phyloP scores from a whole-genome alignment of 768 basidiomycete species.

The Albatrellus ellisii region DNA sequence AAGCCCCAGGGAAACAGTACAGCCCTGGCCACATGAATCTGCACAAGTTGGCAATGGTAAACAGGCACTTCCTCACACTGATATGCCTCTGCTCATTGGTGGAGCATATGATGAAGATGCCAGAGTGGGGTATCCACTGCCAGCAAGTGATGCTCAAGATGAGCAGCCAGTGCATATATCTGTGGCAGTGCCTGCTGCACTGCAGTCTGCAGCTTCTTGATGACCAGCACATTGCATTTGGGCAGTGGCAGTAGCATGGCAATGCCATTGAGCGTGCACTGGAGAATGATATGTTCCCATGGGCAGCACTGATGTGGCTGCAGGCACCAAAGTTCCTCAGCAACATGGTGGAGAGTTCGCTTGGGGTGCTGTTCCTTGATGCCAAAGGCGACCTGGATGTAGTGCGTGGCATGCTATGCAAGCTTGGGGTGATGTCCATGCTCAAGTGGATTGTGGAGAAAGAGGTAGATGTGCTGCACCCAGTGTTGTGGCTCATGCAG shows the following conservation, averaged over 20 bases:
- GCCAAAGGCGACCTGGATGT: constrained; percentile 40
- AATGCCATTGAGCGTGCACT: constrained; percentile 38
- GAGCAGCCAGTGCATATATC: constrained; percentile 36
- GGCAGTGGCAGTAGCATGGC: constrained; percentile 30
- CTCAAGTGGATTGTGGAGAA: constrained; percentile 53
- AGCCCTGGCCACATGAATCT: constrained; percentile 56
- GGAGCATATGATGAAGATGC: constrained; percentile 36
- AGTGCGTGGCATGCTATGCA: constrained; percentile 33
- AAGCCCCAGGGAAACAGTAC: constrained; percentile 49
- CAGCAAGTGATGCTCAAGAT: no score
- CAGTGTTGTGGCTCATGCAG: constrained; percentile 47
- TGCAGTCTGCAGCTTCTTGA: constrained; percentile 48
- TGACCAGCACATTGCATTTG: constrained; percentile 42
- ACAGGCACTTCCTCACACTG: constrained; percentile 59
- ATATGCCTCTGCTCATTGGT: constrained; percentile 40
- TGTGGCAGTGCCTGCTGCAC: constrained; percentile 67
- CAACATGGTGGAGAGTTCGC: constrained; percentile 64
- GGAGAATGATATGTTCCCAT: constrained; percentile 44
- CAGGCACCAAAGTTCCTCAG: constrained; percentile 73
- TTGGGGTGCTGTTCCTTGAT: constrained; percentile 70
- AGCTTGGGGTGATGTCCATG: constrained; percentile 41
- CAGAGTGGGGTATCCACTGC: constrained; percentile 22
- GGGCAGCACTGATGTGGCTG: constrained; percentile 60
- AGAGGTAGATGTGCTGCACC: constrained; percentile 63
- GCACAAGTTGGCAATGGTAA: constrained; percentile 58